Evolutionary conservation across 441 rosid genomes (phyloP).

Genomic region (Mallotus japonicus): DNA sequence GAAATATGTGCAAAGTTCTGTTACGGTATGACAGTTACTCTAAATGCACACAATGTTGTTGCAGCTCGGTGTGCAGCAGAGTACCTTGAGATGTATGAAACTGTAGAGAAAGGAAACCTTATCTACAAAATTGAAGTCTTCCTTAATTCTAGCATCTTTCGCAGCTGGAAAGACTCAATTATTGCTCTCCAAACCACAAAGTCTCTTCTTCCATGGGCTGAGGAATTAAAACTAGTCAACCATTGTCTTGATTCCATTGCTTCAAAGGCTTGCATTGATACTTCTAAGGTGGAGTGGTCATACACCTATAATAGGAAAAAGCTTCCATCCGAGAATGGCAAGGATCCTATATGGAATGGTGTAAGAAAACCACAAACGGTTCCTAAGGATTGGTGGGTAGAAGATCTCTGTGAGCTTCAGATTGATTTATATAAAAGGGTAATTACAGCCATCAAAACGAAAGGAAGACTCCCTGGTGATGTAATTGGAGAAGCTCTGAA

Average conservation of each 20-base stretch:
- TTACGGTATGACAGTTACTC: conserved; percentile 85
- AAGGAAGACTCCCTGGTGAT: conserved; percentile 48
- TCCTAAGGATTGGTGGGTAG: conserved; percentile 97
- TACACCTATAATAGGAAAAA: conserved; percentile 82
- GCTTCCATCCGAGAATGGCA: conserved; percentile 58
- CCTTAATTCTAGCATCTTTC: conserved; percentile 75
- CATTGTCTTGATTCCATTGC: conserved; percentile 82
- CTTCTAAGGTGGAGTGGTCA: conserved; percentile 84
- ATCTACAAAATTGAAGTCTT: conserved; percentile 95
- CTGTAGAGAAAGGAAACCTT: conserved; percentile 76
- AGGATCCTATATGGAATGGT: conserved; percentile 54
- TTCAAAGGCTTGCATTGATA: conserved; percentile 66
- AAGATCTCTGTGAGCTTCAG: conserved; percentile 85
- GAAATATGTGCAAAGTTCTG: conserved; percentile 96
- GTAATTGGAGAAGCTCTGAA: conserved; percentile 76
- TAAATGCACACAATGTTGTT: conserved; percentile 79
- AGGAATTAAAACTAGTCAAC: conserved; percentile 69
- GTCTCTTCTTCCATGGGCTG: conserved; percentile 72
- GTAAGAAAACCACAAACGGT: conserved; percentile 56
- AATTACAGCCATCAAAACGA: conserved; percentile 58
- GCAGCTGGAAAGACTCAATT: conserved; percentile 92
- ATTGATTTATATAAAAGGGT: conserved; percentile 66
- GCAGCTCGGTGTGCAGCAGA: conserved; percentile 89
- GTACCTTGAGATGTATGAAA: conserved; percentile 85
- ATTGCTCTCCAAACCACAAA: conserved; percentile 76